These are phyloP conservation scores for Dictyostelium purpureum DNA, from an alignment of 78 protist species.

Conservation along the genomic window DNA sequence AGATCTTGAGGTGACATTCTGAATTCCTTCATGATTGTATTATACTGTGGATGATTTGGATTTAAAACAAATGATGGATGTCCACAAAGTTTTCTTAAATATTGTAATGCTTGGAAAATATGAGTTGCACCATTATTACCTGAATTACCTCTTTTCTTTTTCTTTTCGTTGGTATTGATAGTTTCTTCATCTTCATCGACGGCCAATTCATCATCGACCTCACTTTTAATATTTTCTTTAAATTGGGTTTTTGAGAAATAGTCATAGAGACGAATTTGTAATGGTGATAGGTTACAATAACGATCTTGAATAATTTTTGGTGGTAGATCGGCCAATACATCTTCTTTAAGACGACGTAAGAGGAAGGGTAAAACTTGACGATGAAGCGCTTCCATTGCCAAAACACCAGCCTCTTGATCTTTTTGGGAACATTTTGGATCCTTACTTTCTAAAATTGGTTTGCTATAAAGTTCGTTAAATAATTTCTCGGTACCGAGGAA, in stretches of 20 bases:
- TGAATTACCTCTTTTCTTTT: background rate
- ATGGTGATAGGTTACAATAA: conserved; percentile 79
- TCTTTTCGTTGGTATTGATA: background rate
- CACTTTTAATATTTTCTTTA: conserved; percentile 9
- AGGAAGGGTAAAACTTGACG: conserved; percentile 97
- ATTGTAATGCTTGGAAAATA: conserved; percentile 91
- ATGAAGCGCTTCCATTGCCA: conserved; percentile 91
- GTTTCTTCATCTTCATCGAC: background rate
- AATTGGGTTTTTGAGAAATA: conserved; percentile 48
- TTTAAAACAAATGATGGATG: conserved; percentile 92
- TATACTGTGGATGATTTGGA: conserved; percentile 68
- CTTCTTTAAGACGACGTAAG: conserved; percentile 95
- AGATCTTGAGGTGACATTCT: background rate
- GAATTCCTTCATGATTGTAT: conserved; percentile 2
- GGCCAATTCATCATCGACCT: background rate
- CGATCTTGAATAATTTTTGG: conserved; percentile 98
- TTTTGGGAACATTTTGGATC: conserved; percentile 68
- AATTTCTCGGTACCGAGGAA: conserved; percentile 91
- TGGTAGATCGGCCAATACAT: conserved; percentile 97
- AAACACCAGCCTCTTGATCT: conserved; percentile 85
- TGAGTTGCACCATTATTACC: conserved; percentile 73
- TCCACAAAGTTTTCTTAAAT: conserved; percentile 90
- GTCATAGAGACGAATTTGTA: conserved; percentile 85
- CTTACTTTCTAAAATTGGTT: conserved; percentile 80
- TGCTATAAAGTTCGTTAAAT: conserved; percentile 80